Conservation (phyloP, 2,329 filamentous ascomycete species). For the Cercospora sojina region DNA sequence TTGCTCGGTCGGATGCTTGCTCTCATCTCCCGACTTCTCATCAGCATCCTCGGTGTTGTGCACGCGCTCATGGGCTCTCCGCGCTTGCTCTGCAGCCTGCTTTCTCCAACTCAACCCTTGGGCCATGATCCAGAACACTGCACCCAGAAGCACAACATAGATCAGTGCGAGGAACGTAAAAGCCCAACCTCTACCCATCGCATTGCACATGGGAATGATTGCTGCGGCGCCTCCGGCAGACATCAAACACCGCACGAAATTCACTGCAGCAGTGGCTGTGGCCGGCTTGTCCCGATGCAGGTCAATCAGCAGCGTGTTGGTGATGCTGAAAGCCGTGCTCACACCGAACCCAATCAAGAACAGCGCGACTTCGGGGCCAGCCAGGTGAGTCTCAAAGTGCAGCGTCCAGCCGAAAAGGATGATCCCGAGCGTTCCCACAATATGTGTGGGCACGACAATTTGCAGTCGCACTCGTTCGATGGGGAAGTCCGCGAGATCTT, state of each 20-base stretch:
- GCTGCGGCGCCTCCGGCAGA: slow-evolving; percentile 44
- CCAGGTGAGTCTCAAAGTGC: slow-evolving; percentile 39
- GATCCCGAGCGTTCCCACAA: slow-evolving; percentile 37
- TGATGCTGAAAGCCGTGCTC: slow-evolving; percentile 44
- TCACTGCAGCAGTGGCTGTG: slow-evolving; percentile 47
- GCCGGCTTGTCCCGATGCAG: slow-evolving; percentile 43
- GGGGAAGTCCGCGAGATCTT: slow-evolving; percentile 54
- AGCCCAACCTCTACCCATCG: slow-evolving; percentile 44
- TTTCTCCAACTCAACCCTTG: slow-evolving; percentile 28
- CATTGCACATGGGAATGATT: slow-evolving; percentile 37
- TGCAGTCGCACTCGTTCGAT: slow-evolving; percentile 50
- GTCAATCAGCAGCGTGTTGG: slow-evolving; percentile 50
- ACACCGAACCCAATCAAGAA: slow-evolving; percentile 36
- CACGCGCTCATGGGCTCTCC: slow-evolving; percentile 6
- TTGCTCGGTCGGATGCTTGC: background rate
- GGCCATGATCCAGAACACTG: slow-evolving; percentile 29
- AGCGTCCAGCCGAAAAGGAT: slow-evolving; percentile 48
- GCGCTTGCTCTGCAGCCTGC: slow-evolving; percentile 22
- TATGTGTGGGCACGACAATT: slow-evolving; percentile 41
- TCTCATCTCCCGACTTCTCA: slow-evolving; percentile 5
- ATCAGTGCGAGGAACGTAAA: slow-evolving; percentile 43
- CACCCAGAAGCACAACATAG: slow-evolving; percentile 25
- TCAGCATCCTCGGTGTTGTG: slow-evolving; percentile 8
- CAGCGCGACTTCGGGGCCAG: slow-evolving; percentile 50
- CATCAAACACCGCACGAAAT: slow-evolving; percentile 46